phyloP scores from a whole-genome alignment of 176 grass and related monocot genomes.

The Musa beccarii region DNA sequence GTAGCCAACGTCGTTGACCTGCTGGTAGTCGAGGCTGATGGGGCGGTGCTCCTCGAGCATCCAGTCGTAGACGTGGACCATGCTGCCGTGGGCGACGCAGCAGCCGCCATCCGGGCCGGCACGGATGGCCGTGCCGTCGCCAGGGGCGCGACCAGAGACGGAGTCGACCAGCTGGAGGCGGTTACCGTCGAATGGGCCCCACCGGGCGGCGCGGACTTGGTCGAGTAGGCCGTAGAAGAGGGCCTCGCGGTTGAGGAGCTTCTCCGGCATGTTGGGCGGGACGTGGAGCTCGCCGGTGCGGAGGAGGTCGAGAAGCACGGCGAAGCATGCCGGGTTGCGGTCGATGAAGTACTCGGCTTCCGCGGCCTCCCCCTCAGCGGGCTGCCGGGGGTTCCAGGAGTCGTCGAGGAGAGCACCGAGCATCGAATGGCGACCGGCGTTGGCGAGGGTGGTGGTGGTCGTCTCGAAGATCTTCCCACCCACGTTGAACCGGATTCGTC shows the following conservation, averaged over 20 bases:
- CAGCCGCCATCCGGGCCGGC: constrained; percentile 78
- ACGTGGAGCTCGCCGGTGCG: constrained; percentile 77
- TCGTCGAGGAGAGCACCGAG: constrained; percentile 85
- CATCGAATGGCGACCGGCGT: constrained; percentile 86
- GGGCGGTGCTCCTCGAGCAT: constrained; percentile 76
- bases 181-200: constrained; percentile 76
- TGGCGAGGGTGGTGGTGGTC: constrained; percentile 78
- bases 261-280: constrained; percentile 56
- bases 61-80: constrained; percentile 90
- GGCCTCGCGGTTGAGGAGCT: constrained; percentile 80
- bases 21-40: constrained; percentile 57
- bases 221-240: constrained; percentile 78
- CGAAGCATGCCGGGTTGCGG: constrained; percentile 87
- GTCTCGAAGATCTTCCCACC: constrained; percentile 92
- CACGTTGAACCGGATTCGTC: constrained; percentile 85
- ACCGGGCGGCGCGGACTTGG: constrained; percentile 63
- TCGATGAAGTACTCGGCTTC: constrained; percentile 71
- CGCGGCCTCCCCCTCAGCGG: not conserved
- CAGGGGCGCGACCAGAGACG: constrained; percentile 54
- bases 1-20: constrained; percentile 89
- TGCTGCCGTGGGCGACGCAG: constrained; percentile 85
- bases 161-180: constrained; percentile 41
- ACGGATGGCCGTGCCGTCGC: constrained; percentile 84
- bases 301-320: constrained; percentile 73
- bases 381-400: constrained; percentile 50